Percentiles rank a stretch among this genome's conserved stretches.
These are phyloP conservation scores for Ceratocystis cubensis DNA, from an alignment of 2,329 filamentous ascomycete genomes.

Conservation along the genomic window DNA sequence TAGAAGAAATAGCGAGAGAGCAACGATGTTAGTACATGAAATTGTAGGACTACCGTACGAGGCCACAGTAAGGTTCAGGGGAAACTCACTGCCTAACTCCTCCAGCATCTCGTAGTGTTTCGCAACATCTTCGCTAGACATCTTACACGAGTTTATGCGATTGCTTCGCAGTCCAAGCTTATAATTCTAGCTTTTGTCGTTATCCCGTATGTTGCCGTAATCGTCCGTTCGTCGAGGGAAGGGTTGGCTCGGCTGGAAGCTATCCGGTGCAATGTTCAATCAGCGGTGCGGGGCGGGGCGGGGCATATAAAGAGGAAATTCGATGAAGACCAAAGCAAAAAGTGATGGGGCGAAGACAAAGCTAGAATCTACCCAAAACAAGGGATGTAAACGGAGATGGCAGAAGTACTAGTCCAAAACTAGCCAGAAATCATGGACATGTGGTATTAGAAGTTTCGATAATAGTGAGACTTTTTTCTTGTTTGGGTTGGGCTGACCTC, in stretches of 20 bases:
- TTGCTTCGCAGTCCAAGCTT: background rate
- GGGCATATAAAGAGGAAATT: background rate
- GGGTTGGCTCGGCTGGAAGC: background rate
- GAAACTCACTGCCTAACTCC: conserved; percentile 75
- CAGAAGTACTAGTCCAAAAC: background rate
- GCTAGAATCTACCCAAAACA: background rate
- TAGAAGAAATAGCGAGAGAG: background rate
- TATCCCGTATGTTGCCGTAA: background rate
- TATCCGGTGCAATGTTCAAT: background rate
- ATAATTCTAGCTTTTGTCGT: background rate
- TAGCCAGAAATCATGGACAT: conserved; percentile 1
- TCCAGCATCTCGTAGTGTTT: conserved; percentile 88
- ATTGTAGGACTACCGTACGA: background rate
- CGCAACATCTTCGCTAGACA: conserved; percentile 57
- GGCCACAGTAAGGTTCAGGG: background rate
- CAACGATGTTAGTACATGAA: conserved; percentile 17
- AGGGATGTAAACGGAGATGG: background rate
- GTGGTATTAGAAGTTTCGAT: background rate
- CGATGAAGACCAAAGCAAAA: background rate
- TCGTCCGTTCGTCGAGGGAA: background rate
- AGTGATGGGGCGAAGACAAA: background rate
- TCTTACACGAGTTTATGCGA: conserved; percentile 26
- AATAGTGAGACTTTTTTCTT: background rate
- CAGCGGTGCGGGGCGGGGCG: background rate
- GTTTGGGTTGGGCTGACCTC: background rate